Percentiles rank a stretch among this genome's conserved stretches.
These are phyloP conservation scores for Claviceps arundinis DNA, from an alignment of 2,329 filamentous ascomycete species.

Conservation along the genomic window DNA sequence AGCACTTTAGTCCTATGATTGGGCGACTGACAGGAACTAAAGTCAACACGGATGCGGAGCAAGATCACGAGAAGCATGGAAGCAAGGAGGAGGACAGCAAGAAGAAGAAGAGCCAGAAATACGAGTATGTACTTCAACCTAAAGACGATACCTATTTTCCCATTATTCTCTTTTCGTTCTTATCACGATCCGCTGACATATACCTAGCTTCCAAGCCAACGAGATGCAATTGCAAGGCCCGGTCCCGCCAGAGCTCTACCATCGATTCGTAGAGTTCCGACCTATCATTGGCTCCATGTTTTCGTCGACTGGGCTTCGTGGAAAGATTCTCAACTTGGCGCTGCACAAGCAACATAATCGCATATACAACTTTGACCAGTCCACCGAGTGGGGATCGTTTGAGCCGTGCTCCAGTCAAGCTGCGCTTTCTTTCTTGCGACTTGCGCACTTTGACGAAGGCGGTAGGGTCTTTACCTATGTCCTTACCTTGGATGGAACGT, in stretches of 20 bases:
- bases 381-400: conserved; percentile 60
- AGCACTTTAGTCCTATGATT: conserved; percentile 81
- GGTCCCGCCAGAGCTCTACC: conserved; percentile 67
- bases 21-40: conserved; percentile 66
- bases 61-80: conserved; percentile 19
- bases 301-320: conserved; percentile 60
- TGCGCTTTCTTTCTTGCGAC: conserved; percentile 67
- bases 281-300: conserved; percentile 88
- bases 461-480: conserved; percentile 86
- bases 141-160: neutral
- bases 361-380: conserved; percentile 76
- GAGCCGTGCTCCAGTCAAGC: conserved; percentile 54
- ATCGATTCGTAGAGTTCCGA: conserved; percentile 85
- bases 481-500: conserved; percentile 70
- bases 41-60: conserved; percentile 45
- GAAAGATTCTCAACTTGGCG: conserved; percentile 68
- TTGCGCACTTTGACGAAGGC: conserved; percentile 76
- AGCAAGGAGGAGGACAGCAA: conserved; percentile 15
- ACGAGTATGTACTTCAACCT: conserved; percentile 44
- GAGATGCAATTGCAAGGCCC: conserved; percentile 81
- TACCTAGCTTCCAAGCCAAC: conserved; percentile 71
- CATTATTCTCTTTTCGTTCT: neutral
- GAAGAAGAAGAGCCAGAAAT: conserved; percentile 51
- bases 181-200: neutral
- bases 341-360: conserved; percentile 81